Evolutionary conservation across 1,284 basidiomycete genomes (phyloP), one percentile per base, ranked within the genome.

Genomic region (Microbotryomycetes sp.): DNA sequence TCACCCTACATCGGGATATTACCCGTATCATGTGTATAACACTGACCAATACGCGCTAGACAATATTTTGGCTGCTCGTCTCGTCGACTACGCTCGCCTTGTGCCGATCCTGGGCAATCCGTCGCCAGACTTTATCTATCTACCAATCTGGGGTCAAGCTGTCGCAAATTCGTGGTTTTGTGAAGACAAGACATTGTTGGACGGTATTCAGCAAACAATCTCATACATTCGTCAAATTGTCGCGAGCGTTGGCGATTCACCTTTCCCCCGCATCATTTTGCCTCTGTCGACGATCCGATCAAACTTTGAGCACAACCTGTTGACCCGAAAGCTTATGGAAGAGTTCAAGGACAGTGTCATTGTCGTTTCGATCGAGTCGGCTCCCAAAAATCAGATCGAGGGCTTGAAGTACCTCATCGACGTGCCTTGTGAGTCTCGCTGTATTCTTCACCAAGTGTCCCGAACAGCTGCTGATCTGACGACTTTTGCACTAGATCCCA

Each of bases 41-140:
- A 62, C 64, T 28, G 54, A 64, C 19, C 67, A 68, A 42, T 68
- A 66, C 56, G 54, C 67, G 28, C 58, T 68, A 22, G 67, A 68
- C 64, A 64, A 68, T 54, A 62, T 68, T 57, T 58, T 68, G 25
- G 52, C 67, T 6, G 64, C 64, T 4, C 58, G 60, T 28, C 52
- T 68, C 46, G 50, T 54, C 32, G 60, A 63, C 48, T 68, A 66
- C 55, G 30, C 56, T 16, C 56, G 58, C 30, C 19, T 32, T 29
- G 62, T 66, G 15, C 59, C 67, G 9, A 54, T 68, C 49, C 62
- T 66, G 42, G 42, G 53, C 28, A 54, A 47, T 0, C 64, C 64
- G 4, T 55, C 67, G 2, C 67, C 67, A 56, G 67, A 68, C 47
- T 68, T 68, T 58, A 64, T 68, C 56, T 68, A 30, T 60, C 59